Base-by-base conservation (phyloP, 148 eudicot genomes). In the Fagopyrum homotropicum region DNA sequence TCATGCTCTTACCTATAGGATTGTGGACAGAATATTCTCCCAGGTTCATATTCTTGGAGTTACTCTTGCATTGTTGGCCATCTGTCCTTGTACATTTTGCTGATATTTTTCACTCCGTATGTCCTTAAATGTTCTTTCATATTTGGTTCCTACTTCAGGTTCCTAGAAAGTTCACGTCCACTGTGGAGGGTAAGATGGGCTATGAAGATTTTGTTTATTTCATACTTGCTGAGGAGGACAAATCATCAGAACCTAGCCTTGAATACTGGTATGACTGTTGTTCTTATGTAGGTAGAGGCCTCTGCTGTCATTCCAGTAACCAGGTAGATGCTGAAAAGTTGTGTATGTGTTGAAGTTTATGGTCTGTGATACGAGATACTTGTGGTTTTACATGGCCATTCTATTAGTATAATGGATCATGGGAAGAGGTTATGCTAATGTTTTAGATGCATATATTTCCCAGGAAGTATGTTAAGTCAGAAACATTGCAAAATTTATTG, bases 121-220 rank as follows among this genome's bases (percentile, higher is more conserved):
- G 19, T 68, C 45, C 72, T 68, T 12, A 45, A 57, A 57, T 57
- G 10, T 11, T 19, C 35, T 30, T 73, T 11, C 73, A 44, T 22
- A 69, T 69, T 5, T 61, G 30, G 17, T 22, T 50, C 40, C 77
- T 72, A 75, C 29, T 50, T 55, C 71, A 93, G 98, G 88, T 90
- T 77, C 90, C 97, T 14, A 81, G 98, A 82, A 93, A 89, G 81
- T 93, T 93, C 82, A 89, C 90, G 4, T 84, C 95, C 69, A 87
- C 82, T 79, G 89, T 87, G 81, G 98, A 89, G 75, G 97, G 98
- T 45, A 93, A 93, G 87, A 93, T 93, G 98, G 97, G 98, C 44
- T 93, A 93, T 86, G 97, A 93, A 84, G 98, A 93, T 83, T 93
- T 93, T 84, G 97, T 93, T 54, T 91, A 93, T 77, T 93, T 93